phyloP scores from a whole-genome alignment of 768 basidiomycete genomes.

The Nidularia sp. region DNA sequence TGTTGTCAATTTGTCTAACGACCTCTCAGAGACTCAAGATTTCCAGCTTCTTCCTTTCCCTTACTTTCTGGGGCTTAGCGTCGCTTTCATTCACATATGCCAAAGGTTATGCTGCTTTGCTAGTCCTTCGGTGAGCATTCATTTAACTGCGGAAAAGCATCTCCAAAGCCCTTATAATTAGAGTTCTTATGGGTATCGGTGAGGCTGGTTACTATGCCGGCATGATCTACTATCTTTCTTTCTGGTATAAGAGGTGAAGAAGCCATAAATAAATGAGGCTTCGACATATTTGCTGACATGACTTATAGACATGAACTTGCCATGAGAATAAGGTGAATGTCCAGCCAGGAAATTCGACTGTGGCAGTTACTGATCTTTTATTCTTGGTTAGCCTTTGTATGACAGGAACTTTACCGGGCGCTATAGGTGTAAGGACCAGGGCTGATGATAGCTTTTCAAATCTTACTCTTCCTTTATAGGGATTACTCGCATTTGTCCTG shows the following conservation, averaged over 20 bases:
- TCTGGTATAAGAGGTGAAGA: constrained; percentile 43
- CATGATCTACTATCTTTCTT: constrained; percentile 59
- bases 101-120: constrained; percentile 45
- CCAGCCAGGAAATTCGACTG: too few species aligned
- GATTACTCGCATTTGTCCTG: constrained; percentile 52
- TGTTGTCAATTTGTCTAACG: constrained; percentile 4
- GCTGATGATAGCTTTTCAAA: background rate
- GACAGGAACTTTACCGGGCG: constrained; percentile 55
- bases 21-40: background rate
- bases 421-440: constrained; percentile 35
- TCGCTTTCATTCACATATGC: constrained; percentile 53
- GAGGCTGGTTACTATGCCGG: constrained; percentile 59
- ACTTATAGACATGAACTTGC: constrained; percentile 41
- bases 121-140: constrained; percentile 38
- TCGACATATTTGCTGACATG: background rate
- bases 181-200: constrained; percentile 55
- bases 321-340: constrained; percentile 25
- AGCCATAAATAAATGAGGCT: too few species aligned
- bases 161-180: constrained; percentile 8
- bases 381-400: constrained; percentile 37
- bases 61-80: constrained; percentile 48
- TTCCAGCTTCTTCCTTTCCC: constrained; percentile 49
- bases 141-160: background rate
- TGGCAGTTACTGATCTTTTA: too few species aligned
- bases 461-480: constrained; percentile 21